Conservation (phyloP, 495 filamentous ascomycete species). For the Physcia stellaris region DNA sequence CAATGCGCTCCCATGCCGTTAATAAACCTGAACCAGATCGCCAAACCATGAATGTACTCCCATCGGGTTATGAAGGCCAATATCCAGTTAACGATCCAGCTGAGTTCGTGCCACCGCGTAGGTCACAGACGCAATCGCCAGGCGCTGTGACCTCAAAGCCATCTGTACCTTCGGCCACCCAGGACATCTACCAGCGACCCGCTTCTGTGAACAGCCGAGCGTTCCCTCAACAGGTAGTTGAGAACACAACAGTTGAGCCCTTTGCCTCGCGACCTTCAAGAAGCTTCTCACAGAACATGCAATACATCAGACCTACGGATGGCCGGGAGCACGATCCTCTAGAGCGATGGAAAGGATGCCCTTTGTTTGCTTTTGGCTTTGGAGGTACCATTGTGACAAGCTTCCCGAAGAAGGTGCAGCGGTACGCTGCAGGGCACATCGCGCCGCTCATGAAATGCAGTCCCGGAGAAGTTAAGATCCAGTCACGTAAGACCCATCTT, state of each 20-base stretch:
- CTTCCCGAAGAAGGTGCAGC: conserved; percentile 79
- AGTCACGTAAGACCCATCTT: conserved; percentile 53
- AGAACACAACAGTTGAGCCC: not conserved
- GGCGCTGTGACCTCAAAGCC: conserved; percentile 39
- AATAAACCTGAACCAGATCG: no score
- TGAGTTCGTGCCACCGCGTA: conserved; percentile 39
- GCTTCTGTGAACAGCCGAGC: conserved; percentile 52
- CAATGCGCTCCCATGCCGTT: no score
- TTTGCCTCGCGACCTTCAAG: conserved; percentile 7
- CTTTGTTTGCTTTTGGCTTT: conserved; percentile 77
- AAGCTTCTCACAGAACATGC: conserved; percentile 30
- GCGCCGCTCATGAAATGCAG: conserved; percentile 68
- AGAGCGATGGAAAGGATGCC: conserved; percentile 78
- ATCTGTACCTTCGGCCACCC: conserved; percentile 26
- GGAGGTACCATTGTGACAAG: conserved; percentile 70
- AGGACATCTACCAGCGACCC: conserved; percentile 47
- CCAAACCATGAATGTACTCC: no score
- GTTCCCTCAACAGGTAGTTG: conserved; percentile 21
- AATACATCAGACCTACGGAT: conserved; percentile 56
- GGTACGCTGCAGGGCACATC: conserved; percentile 61
- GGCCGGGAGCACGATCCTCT: conserved; percentile 68
- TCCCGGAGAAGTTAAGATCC: conserved; percentile 71
- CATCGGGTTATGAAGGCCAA: no score
- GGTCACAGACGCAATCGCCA: conserved; percentile 83
- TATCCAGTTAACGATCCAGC: no score